phyloP scores from a whole-genome alignment of 2,329 filamentous ascomycete genomes.

The Alternaria longipes region DNA sequence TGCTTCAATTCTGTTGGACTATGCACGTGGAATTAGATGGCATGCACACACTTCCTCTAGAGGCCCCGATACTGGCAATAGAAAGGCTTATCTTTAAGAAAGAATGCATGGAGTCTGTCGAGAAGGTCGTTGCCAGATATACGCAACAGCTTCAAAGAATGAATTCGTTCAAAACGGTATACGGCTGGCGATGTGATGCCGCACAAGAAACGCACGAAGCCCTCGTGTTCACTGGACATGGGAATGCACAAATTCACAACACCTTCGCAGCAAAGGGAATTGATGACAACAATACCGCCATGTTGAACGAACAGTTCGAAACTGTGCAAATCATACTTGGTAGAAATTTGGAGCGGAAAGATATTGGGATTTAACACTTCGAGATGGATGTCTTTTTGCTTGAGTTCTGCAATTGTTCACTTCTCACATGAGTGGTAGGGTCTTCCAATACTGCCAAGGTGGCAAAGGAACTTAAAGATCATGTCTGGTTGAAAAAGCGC shows the following conservation, averaged over 20 bases:
- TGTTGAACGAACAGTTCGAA: conserved; percentile 20
- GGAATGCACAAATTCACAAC: conserved; percentile 23
- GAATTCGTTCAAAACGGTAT: conserved; percentile 25
- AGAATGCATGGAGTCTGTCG: conserved; percentile 24
- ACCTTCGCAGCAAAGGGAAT: conserved; percentile 20
- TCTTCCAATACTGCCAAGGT: background rate
- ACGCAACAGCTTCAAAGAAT: conserved; percentile 25
- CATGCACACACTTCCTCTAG: conserved; percentile 32
- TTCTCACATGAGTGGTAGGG: background rate
- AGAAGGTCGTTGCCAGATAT: conserved; percentile 22
- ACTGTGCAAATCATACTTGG: conserved; percentile 25
- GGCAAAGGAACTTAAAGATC: no score
- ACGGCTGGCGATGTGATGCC: conserved; percentile 39
- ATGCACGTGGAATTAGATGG: conserved; percentile 37
- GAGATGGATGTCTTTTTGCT: background rate
- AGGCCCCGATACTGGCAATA: conserved; percentile 38
- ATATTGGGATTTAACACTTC: background rate
- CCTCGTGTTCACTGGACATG: conserved; percentile 37
- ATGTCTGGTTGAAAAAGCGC: background rate
- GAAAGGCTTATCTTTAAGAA: conserved; percentile 29
- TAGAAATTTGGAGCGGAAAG: conserved; percentile 31
- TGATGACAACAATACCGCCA: conserved; percentile 16
- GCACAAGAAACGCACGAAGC: conserved; percentile 31
- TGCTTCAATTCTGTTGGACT: conserved; percentile 43
- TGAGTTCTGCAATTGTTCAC: background rate